phyloP scores from a whole-genome alignment of 495 filamentous ascomycete genomes.

The Talaromyces ruber region DNA sequence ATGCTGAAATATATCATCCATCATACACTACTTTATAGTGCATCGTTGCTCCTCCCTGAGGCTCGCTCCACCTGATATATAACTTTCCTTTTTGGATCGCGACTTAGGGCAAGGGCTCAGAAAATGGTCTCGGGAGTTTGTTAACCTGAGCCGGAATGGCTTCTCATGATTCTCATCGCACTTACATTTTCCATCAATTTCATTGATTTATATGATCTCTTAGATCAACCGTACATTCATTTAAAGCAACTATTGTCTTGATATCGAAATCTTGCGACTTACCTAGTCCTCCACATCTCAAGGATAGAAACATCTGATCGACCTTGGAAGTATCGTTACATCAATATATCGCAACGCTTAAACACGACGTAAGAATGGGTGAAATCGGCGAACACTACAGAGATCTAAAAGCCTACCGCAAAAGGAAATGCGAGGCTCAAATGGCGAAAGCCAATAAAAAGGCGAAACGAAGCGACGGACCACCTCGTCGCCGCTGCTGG shows the following conservation, averaged over 20 bases:
- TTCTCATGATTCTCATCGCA: too few species aligned
- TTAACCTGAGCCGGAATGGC: too few species aligned
- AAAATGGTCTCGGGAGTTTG: not conserved
- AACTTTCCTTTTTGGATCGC: not conserved
- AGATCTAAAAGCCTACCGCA: not conserved
- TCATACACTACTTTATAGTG: too few species aligned
- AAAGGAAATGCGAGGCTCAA: not conserved
- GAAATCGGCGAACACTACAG: not conserved
- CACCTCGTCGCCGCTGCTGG: conserved; percentile 12
- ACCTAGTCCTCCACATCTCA: too few species aligned
- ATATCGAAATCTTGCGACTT: too few species aligned
- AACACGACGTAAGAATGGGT: not conserved
- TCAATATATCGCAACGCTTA: not conserved
- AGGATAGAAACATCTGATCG: not conserved
- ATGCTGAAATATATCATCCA: too few species aligned
- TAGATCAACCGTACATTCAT: too few species aligned
- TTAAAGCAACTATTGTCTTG: too few species aligned
- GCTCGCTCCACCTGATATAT: not conserved
- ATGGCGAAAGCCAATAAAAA: not conserved
- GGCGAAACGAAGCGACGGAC: not conserved
- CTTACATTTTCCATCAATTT: too few species aligned
- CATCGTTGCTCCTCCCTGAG: too few species aligned
- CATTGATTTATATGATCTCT: too few species aligned
- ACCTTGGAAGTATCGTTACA: not conserved
- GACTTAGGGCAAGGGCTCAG: not conserved